Evolutionary conservation across 164 flowering plant genomes (phyloP), one percentile per base, ranked within the genome.

Genomic region (Piper longum): DNA sequence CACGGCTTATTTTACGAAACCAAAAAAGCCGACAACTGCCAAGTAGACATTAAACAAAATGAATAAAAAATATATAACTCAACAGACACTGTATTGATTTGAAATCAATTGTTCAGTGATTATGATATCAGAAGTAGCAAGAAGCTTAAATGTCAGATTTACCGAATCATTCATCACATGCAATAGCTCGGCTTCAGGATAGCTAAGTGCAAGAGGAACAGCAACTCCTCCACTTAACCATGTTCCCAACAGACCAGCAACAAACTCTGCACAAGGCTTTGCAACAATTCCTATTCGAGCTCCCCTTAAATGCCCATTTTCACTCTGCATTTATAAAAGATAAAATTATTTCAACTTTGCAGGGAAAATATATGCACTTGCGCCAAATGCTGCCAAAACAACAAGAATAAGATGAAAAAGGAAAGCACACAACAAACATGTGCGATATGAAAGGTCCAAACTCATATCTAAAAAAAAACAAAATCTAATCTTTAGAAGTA

Each of bases 201-300:
- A 86, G 80, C 96, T 87, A 43, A 95, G 88, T 42, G 99, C 99
- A 74, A 95, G 96, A 5, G 99, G 99, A 66, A 95, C 99, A 48
- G 96, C 98, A 68, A 89, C 89, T 68, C 99, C 88, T 69, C 96
- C 99, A 76, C 90, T 78, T 19, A 89, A 72, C 98, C 98, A 95
- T 62, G 96, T 87, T 19, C 88, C 99, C 14, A 91, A 78, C 51
- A 95, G 62, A 51, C 88, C 83, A 65, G 96, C 89, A 70, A 91
- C 95, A 79, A 95, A 95, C 75, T 95, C 98, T 43, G 89, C 96
- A 57, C 89, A 89, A 63, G 99, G 99, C 76, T 89, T 89, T 41
- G 98, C 99, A 57, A 91, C 84, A 74, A 95, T 83, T 69, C 99
- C 98, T 52, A 95, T 72, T 59, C 96, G 81, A 70, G 91, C 90